phyloP scores from a whole-genome alignment of 1,284 basidiomycete species.

The Cystobasidium pallidum region DNA sequence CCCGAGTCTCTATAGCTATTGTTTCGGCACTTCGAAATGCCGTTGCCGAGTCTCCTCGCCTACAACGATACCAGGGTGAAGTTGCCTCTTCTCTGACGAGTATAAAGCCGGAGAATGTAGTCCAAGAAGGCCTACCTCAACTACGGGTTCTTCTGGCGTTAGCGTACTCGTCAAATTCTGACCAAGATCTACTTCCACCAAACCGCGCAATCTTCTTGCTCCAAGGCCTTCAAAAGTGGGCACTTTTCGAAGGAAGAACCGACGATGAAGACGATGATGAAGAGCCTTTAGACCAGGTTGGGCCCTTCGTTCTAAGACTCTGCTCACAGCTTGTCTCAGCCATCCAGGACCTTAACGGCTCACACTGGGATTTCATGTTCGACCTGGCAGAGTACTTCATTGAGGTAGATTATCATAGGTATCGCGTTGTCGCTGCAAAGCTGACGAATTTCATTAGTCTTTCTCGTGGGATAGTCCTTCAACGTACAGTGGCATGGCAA shows the following conservation, averaged over 20 bases:
- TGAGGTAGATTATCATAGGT: constrained; percentile 64
- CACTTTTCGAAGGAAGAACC: constrained; percentile 60
- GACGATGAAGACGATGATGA: constrained; percentile 79
- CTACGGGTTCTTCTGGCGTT: constrained; percentile 73
- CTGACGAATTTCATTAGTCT: constrained; percentile 59
- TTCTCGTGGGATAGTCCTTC: constrained; percentile 66
- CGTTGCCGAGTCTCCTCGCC: constrained; percentile 69
- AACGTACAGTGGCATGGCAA: constrained; percentile 67
- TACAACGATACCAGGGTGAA: constrained; percentile 86
- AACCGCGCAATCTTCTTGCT: constrained; percentile 86
- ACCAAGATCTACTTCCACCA: constrained; percentile 82
- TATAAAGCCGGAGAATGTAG: constrained; percentile 67
- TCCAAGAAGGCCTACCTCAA: constrained; percentile 68
- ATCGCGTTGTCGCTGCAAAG: not conserved
- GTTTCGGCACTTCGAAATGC: constrained; percentile 66
- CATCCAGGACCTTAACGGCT: constrained; percentile 80
- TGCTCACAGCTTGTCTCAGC: constrained; percentile 81
- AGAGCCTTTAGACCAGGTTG: constrained; percentile 62
- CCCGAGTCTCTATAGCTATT: constrained; percentile 69
- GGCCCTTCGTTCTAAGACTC: constrained; percentile 61
- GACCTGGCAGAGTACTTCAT: constrained; percentile 86
- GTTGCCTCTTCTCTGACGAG: constrained; percentile 78
- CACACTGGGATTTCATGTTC: constrained; percentile 90
- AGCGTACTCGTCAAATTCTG: constrained; percentile 77
- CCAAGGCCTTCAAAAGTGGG: constrained; percentile 82